A percentile compares a stretch with the other conserved stretches of the same genome.
Evolutionary conservation across 2,329 filamentous ascomycete species (phyloP).

Genomic region (Xylariaceae sp.): DNA sequence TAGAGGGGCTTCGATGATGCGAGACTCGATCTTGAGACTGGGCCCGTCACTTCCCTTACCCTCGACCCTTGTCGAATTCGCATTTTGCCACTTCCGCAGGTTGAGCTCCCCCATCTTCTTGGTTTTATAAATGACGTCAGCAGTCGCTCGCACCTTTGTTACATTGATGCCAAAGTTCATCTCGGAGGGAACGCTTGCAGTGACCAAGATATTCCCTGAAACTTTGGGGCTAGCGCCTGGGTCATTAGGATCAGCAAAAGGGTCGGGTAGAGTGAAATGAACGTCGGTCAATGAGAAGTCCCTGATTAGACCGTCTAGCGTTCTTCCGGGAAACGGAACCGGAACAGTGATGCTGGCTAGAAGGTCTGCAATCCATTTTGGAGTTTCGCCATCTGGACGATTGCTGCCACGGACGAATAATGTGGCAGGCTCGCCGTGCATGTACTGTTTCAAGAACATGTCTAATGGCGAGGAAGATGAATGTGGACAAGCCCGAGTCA

Average conservation of each 20-base stretch:
- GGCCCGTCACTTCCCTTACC: constrained; percentile 63
- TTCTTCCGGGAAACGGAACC: constrained; percentile 81
- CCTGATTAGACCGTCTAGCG: constrained; percentile 81
- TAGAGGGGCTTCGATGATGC: constrained; percentile 79
- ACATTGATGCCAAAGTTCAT: constrained; percentile 88
- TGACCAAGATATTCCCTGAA: constrained; percentile 81
- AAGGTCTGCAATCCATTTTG: constrained; percentile 82
- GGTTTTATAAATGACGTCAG: constrained; percentile 80
- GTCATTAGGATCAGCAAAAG: constrained; percentile 75
- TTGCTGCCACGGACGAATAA: constrained; percentile 84
- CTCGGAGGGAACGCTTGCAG: constrained; percentile 80
- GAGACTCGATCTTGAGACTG: constrained; percentile 75
- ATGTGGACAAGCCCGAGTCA: constrained; percentile 77
- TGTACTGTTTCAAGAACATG: constrained; percentile 78
- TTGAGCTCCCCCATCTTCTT: constrained; percentile 83
- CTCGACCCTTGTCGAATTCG: constrained; percentile 77
- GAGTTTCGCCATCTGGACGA: constrained; percentile 69
- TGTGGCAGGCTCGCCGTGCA: constrained; percentile 78
- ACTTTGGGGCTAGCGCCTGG: constrained; percentile 78
- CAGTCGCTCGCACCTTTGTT: constrained; percentile 74
- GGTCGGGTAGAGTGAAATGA: constrained; percentile 83
- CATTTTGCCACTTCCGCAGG: constrained; percentile 80
- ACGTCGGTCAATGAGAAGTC: constrained; percentile 88
- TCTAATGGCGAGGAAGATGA: constrained; percentile 85
- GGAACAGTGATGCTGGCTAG: constrained; percentile 83